These are phyloP conservation scores for Aspergillus avenaceus DNA, from an alignment of 495 filamentous ascomycete species.

Conservation along the genomic window DNA sequence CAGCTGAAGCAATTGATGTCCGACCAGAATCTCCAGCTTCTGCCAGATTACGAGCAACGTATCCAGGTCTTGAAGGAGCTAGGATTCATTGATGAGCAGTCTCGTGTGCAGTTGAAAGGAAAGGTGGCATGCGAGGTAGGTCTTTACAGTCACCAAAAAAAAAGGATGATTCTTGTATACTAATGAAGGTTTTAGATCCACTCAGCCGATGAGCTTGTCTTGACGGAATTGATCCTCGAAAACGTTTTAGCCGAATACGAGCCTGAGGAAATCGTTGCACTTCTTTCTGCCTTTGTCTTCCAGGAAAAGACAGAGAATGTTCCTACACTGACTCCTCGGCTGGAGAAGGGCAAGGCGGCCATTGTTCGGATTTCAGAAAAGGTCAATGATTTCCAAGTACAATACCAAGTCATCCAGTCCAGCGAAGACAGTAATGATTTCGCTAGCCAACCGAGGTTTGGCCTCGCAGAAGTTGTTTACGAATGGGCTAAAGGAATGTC, in stretches of 20 bases:
- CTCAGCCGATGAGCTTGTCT: slow-evolving; percentile 93
- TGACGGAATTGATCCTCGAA: slow-evolving; percentile 93
- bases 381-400: slow-evolving; percentile 80
- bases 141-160: background rate
- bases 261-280: slow-evolving; percentile 91
- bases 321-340: slow-evolving; percentile 76
- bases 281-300: slow-evolving; percentile 96
- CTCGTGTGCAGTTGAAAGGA: slow-evolving; percentile 88
- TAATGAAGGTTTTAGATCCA: slow-evolving; percentile 56
- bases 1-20: slow-evolving; percentile 83
- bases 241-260: slow-evolving; percentile 95
- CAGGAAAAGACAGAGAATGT: slow-evolving; percentile 88
- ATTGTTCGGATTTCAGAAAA: slow-evolving; percentile 87
- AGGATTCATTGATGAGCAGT: slow-evolving; percentile 79
- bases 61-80: slow-evolving; percentile 87
- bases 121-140: slow-evolving; percentile 90
- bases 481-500: slow-evolving; percentile 98
- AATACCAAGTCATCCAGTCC: slow-evolving; percentile 86
- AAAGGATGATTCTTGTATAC: background rate
- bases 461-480: slow-evolving; percentile 94
- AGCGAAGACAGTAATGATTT: slow-evolving; percentile 91
- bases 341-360: slow-evolving; percentile 79
- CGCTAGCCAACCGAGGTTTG: slow-evolving; percentile 78
- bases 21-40: slow-evolving; percentile 91
- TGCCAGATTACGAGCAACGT: slow-evolving; percentile 97